A percentile compares a stretch with the other conserved stretches of the same genome.
Evolutionary conservation across 306 rosid species (phyloP).

Genomic region (Quercus alba): DNA sequence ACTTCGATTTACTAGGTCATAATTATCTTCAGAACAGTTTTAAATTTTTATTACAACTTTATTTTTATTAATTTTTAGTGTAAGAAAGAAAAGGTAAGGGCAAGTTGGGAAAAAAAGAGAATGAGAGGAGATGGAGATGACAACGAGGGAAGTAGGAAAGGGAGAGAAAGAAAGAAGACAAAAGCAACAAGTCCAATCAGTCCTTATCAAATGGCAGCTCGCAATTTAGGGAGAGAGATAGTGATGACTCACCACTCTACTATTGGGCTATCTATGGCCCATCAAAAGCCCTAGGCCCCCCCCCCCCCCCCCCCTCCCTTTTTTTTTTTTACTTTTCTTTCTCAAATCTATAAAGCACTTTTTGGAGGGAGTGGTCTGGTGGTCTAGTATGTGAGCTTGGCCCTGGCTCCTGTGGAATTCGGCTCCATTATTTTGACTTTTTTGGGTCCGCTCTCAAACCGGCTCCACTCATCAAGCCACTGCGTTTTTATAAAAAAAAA

Average conservation of each 20-base stretch:
- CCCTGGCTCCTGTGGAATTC: too few relatives aligned
- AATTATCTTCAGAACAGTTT: rapidly evolving
- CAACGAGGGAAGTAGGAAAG: slow-evolving; percentile 20
- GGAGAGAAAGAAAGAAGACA: slow-evolving; percentile 20
- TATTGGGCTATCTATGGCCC: background rate
- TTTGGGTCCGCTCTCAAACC: too few relatives aligned
- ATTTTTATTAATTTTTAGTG: too few relatives aligned
- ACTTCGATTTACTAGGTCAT: rapidly evolving
- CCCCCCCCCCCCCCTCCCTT: rapidly evolving
- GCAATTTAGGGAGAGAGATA: slow-evolving; percentile 41
- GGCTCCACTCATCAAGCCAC: too few relatives aligned
- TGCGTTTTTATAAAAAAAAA: too few relatives aligned
- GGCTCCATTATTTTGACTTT: too few relatives aligned
- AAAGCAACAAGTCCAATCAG: slow-evolving; percentile 31
- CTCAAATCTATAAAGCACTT: too few relatives aligned
- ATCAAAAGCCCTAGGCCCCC: too few relatives aligned
- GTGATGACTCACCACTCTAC: slow-evolving; percentile 21
- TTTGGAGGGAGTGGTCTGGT: too few relatives aligned
- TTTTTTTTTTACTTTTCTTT: too few relatives aligned
- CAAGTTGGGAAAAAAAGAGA: background rate
- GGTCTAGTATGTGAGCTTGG: too few relatives aligned
- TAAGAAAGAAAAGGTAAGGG: background rate
- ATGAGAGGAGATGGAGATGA: slow-evolving; percentile 16
- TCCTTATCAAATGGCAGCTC: slow-evolving; percentile 38
- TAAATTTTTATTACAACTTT: too few relatives aligned